These are phyloP conservation scores for Rhytidhysteron rufulum DNA, from an alignment of 2,329 filamentous ascomycete species.

Conservation along the genomic window DNA sequence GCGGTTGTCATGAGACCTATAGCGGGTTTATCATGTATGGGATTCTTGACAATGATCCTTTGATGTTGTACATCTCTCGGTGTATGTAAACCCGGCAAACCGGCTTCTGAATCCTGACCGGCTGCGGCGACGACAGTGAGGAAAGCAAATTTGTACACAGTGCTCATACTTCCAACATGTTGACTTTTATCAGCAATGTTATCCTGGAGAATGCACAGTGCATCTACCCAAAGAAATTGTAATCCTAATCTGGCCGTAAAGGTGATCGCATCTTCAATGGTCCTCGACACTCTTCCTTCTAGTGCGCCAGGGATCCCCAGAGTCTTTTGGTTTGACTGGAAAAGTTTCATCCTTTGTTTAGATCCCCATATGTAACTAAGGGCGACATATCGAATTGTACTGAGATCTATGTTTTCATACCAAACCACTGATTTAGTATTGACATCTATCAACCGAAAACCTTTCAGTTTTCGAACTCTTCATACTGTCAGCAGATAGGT, in stretches of 20 bases:
- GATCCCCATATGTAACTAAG: conserved; percentile 6
- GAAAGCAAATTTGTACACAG: conserved; percentile 3
- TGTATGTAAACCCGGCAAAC: conserved; percentile 1
- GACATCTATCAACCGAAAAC: no score
- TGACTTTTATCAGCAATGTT: neutral
- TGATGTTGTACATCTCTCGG: conserved; percentile 7
- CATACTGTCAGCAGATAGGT: no score
- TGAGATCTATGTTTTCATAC: no score
- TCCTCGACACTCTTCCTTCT: no score
- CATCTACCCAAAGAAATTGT: conserved; percentile 4
- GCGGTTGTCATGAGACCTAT: no score
- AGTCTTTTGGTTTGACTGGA: neutral
- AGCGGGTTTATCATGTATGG: conserved; percentile 12
- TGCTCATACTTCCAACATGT: conserved; percentile 3
- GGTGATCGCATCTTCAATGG: conserved; percentile 3
- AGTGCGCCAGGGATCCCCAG: neutral
- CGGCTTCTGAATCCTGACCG: conserved; percentile 1
- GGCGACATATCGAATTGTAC: conserved; percentile 3
- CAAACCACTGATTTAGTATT: no score
- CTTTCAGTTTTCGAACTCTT: no score
- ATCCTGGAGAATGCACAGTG: conserved; percentile 5
- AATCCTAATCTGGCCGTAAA: neutral
- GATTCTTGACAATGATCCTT: conserved; percentile 4
- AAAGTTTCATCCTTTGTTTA: neutral
- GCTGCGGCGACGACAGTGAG: conserved; percentile 5